Conservation (phyloP, 305 asterid genomes). For the Plantago coronopus region DNA sequence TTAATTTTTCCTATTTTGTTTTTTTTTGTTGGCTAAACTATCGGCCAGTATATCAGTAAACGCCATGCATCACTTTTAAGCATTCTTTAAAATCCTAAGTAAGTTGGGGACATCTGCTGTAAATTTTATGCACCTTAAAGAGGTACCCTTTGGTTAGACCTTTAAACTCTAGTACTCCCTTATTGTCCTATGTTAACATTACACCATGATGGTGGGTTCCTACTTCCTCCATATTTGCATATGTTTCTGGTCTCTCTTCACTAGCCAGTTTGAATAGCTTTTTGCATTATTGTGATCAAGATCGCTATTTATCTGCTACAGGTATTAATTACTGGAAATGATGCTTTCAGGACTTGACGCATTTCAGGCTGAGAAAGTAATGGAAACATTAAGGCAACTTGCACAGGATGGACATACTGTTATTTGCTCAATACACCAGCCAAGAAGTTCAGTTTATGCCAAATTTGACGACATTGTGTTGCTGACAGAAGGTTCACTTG, state of each 20-base stretch:
- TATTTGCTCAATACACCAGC: slow-evolving; percentile 96
- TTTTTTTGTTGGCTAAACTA: too few relatives aligned
- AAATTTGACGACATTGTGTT: slow-evolving; percentile 92
- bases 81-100: too few relatives aligned
- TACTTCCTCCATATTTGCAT: not conserved
- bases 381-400: slow-evolving; percentile 86
- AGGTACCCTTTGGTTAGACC: slow-evolving; percentile 6
- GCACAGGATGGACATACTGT: slow-evolving; percentile 97
- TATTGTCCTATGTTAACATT: not conserved
- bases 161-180: not conserved
- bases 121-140: not conserved
- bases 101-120: too few relatives aligned
- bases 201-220: not conserved
- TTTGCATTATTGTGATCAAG: not conserved
- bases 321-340: slow-evolving; percentile 20
- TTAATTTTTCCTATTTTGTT: too few relatives aligned
- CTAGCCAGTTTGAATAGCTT: not conserved
- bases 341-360: slow-evolving; percentile 94
- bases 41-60: too few relatives aligned
- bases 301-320: not conserved
- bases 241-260: not conserved
- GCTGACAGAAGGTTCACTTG: slow-evolving; percentile 84
- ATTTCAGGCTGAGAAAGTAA: slow-evolving; percentile 98
- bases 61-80: too few relatives aligned
- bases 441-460: slow-evolving; percentile 90